Conservation (phyloP, 73 alveolate species). For the Paramecium caudatum region DNA sequence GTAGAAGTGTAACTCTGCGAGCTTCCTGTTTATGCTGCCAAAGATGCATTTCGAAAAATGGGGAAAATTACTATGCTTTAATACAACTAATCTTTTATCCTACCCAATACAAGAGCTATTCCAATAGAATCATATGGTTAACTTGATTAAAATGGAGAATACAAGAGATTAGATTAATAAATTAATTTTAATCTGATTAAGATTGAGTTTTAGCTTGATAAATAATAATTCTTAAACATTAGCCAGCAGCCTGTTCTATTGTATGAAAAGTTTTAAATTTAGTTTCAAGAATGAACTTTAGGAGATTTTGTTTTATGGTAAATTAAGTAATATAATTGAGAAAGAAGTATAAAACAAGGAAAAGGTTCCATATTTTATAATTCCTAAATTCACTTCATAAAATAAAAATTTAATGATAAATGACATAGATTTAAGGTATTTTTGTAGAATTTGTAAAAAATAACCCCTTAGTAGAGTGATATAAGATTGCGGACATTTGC, state of each 20-base stretch:
- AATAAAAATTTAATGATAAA: not conserved
- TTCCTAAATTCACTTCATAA: not conserved
- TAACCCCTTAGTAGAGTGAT: not conserved
- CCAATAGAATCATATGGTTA: not conserved
- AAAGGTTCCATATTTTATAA: not conserved
- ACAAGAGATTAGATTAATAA: too few relatives aligned
- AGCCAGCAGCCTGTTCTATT: not conserved
- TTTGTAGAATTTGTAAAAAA: not conserved
- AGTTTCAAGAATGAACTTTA: not conserved
- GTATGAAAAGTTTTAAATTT: not conserved
- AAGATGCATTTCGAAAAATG: constrained; percentile 32
- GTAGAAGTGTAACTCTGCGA: not conserved
- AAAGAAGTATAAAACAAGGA: not conserved
- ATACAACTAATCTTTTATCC: not conserved
- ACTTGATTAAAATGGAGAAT: not conserved
- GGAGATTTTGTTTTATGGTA: not conserved
- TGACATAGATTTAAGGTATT: constrained; percentile 10
- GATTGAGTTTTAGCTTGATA: too few relatives aligned
- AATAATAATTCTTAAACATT: not conserved
- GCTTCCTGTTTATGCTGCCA: not conserved
- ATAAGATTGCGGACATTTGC: constrained; percentile 23
- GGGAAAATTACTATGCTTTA: not conserved
- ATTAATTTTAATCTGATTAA: too few relatives aligned
- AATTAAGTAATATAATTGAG: not conserved
- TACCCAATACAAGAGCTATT: not conserved